Conservation (phyloP, 164 flowering plant species). For the Stephania japonica region DNA sequence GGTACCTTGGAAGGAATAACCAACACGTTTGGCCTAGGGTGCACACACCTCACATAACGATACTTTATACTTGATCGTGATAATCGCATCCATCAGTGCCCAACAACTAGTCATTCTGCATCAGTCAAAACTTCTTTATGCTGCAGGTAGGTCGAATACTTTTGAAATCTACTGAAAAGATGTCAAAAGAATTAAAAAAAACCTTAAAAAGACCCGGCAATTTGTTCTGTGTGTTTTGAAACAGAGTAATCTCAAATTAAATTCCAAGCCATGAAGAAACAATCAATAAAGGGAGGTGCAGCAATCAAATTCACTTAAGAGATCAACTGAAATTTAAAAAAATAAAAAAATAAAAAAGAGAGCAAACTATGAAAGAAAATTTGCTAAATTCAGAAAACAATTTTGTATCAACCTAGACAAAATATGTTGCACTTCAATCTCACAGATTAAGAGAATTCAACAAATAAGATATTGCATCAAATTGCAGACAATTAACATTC, state of each 20-base stretch:
- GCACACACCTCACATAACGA: not conserved
- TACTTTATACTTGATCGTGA: not conserved
- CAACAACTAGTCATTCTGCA: not conserved
- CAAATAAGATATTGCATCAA: not conserved
- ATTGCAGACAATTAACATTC: not conserved
- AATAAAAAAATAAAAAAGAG: not conserved
- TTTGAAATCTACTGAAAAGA: not conserved
- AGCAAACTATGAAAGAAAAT: not conserved
- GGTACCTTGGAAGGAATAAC: not conserved
- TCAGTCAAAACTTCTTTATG: not conserved
- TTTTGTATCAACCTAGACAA: not conserved
- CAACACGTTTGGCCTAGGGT: not conserved
- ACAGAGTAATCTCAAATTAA: not conserved
- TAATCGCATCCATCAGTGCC: not conserved
- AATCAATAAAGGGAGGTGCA: not conserved
- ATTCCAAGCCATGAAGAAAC: not conserved
- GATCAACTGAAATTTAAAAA: not conserved
- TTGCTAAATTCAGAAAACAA: not conserved
- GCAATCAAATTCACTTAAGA: not conserved
- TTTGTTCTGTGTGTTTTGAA: not conserved
- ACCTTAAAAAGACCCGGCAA: not conserved
- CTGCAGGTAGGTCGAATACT: not conserved
- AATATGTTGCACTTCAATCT: not conserved
- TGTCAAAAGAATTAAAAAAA: no score
- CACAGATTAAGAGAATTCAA: not conserved